These are phyloP conservation scores for Claviceps quebecensis DNA, from an alignment of 2,329 filamentous ascomycete species.

Conservation along the genomic window DNA sequence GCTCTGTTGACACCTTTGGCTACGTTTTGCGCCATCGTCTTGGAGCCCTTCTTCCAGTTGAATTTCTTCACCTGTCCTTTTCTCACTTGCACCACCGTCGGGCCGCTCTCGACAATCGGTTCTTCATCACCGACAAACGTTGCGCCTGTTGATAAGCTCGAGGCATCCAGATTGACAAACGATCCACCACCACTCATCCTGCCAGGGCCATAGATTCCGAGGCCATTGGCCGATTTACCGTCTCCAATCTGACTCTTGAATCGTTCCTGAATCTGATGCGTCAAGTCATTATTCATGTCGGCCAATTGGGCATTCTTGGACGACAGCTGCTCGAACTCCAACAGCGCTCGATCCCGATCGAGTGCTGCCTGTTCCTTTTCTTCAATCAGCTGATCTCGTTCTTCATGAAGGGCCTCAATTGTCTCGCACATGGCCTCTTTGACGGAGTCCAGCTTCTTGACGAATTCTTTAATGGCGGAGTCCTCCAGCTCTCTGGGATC, in stretches of 20 bases:
- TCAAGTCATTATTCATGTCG: conserved; percentile 89
- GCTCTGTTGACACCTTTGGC: conserved; percentile 89
- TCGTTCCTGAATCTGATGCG: conserved; percentile 83
- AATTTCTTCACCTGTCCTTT: conserved; percentile 94
- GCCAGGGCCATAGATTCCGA: conserved; percentile 42
- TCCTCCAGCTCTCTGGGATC: conserved; percentile 76
- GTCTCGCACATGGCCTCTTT: conserved; percentile 43
- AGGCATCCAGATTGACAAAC: conserved; percentile 35
- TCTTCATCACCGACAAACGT: conserved; percentile 56
- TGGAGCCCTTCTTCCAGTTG: conserved; percentile 96
- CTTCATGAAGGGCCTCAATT: conserved; percentile 48
- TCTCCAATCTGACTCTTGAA: conserved; percentile 66
- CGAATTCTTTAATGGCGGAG: conserved; percentile 79
- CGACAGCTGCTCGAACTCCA: conserved; percentile 91
- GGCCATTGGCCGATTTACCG: conserved; percentile 34
- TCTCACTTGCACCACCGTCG: conserved; percentile 89
- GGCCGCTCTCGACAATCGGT: conserved; percentile 51
- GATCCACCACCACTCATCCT: conserved; percentile 34
- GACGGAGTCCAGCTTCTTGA: conserved; percentile 54
- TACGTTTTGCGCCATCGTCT: conserved; percentile 86
- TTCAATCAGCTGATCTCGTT: conserved; percentile 69
- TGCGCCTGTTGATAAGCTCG: conserved; percentile 41
- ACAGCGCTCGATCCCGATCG: conserved; percentile 81
- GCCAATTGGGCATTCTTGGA: conserved; percentile 88
- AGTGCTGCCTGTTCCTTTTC: conserved; percentile 72